phyloP scores from a whole-genome alignment of 768 basidiomycete genomes.

The Auriscalpium microsporum region DNA sequence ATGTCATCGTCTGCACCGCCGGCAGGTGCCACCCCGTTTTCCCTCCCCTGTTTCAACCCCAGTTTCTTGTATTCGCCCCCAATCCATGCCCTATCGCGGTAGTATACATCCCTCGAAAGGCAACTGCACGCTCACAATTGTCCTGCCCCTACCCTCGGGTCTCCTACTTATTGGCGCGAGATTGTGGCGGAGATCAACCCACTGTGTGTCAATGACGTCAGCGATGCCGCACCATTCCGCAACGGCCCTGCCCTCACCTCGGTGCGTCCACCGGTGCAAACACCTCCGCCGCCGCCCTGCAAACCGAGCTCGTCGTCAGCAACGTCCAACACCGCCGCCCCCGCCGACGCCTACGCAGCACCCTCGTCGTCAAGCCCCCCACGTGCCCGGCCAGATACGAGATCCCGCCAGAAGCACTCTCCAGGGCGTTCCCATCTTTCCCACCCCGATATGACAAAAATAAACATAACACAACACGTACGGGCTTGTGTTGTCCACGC shows the following conservation, averaged over 20 bases:
- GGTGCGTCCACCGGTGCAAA: conserved; percentile 83
- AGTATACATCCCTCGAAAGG: background rate
- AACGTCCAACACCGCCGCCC: background rate
- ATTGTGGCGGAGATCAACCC: conserved; percentile 17
- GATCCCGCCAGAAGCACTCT: no score
- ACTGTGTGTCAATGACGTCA: conserved; percentile 14
- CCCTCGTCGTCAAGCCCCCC: no score
- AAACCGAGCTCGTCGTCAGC: background rate
- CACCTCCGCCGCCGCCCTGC: conserved; percentile 54
- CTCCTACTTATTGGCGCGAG: conserved; percentile 4
- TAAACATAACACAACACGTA: conserved; percentile 28
- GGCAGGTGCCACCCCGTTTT: no score
- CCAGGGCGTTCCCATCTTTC: no score
- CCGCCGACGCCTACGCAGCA: no score
- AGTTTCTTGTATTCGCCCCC: background rate
- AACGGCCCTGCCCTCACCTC: conserved; percentile 41
- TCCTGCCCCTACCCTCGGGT: background rate
- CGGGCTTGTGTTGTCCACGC: conserved; percentile 64
- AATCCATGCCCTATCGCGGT: background rate
- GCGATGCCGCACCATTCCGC: background rate
- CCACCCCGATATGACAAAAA: background rate
- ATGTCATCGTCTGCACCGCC: background rate
- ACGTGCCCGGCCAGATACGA: no score
- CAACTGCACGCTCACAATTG: no score
- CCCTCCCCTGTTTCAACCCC: background rate